Evolutionary conservation across 2,329 filamentous ascomycete genomes (phyloP).

Genomic region (Xylariaceae sp.): DNA sequence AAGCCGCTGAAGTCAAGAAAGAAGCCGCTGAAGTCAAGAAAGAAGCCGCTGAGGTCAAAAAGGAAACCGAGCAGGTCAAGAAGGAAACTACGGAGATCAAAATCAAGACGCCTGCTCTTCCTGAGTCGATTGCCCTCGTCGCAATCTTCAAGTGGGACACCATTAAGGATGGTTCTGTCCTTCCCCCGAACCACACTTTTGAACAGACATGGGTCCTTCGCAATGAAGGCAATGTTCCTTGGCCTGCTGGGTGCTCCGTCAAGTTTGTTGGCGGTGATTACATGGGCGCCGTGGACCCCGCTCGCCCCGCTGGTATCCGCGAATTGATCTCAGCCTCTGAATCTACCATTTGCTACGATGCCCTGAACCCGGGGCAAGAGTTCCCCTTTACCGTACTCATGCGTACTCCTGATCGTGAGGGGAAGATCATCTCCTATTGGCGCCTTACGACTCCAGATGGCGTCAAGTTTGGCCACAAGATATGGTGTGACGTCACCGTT

Average conservation of each 20-base stretch:
- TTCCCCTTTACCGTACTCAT: slow-evolving; percentile 78
- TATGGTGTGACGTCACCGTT: slow-evolving; percentile 91
- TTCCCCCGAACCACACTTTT: slow-evolving; percentile 68
- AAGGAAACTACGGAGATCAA: slow-evolving; percentile 4
- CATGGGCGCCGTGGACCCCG: slow-evolving; percentile 86
- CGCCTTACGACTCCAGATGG: slow-evolving; percentile 78
- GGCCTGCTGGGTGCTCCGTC: slow-evolving; percentile 86
- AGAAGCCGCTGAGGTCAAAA: too few species aligned
- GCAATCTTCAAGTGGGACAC: slow-evolving; percentile 72
- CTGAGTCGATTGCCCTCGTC: slow-evolving; percentile 30
- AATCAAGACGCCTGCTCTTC: slow-evolving; percentile 15
- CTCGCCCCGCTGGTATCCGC: slow-evolving; percentile 69
- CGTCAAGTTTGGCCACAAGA: slow-evolving; percentile 78
- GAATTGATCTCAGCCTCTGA: slow-evolving; percentile 74
- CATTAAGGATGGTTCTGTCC: slow-evolving; percentile 68
- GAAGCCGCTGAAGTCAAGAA: too few species aligned
- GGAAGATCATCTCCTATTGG: slow-evolving; percentile 92
- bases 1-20: too few species aligned
- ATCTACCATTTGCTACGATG: slow-evolving; percentile 67
- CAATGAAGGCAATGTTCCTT: slow-evolving; percentile 72
- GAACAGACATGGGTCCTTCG: slow-evolving; percentile 87
- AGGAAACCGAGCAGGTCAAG: too few species aligned
- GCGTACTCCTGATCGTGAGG: slow-evolving; percentile 69
- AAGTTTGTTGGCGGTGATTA: slow-evolving; percentile 91
- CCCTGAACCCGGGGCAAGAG: slow-evolving; percentile 67